Conservation (phyloP, 106 monocot species). For the Platanthera guangdongensis region DNA sequence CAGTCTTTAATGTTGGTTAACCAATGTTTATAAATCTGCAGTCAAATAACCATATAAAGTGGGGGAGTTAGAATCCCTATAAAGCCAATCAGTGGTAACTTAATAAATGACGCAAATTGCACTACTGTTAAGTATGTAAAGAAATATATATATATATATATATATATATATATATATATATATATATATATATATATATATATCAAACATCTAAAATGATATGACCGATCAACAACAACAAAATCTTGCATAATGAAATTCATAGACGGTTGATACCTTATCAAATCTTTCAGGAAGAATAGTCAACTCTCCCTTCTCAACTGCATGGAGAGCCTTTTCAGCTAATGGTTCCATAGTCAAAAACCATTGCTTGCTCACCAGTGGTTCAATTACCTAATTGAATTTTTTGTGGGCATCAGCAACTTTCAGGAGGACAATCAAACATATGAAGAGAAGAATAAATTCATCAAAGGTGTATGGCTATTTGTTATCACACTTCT, state of each 20-base stretch:
- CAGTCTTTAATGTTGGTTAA: slow-evolving; percentile 96
- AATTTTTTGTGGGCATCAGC: neutral
- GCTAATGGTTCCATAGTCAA: slow-evolving; percentile 93
- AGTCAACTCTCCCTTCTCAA: slow-evolving; percentile 63
- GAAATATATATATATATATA: too few species aligned
- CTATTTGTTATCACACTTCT: slow-evolving; percentile 56
- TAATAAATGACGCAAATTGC: neutral
- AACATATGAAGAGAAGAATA: neutral
- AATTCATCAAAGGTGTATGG: neutral
- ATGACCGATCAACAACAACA: neutral
- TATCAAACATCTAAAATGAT: neutral
- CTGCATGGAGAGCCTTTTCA: slow-evolving; percentile 84
- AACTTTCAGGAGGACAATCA: neutral
- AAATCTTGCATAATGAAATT: neutral
- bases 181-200: too few species aligned
- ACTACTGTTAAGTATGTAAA: neutral
- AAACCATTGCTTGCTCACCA: slow-evolving; percentile 99
- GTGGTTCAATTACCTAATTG: slow-evolving; percentile 83
- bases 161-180: too few species aligned
- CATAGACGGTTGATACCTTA: slow-evolving; percentile 45
- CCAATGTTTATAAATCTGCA: slow-evolving; percentile 94
- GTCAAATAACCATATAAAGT: slow-evolving; percentile 1
- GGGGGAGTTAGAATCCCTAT: neutral
- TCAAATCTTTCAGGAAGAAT: slow-evolving; percentile 96
- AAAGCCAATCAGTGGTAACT: neutral